phyloP scores from a whole-genome alignment of 2,329 filamentous ascomycete species.

The Cladosporium sp. region DNA sequence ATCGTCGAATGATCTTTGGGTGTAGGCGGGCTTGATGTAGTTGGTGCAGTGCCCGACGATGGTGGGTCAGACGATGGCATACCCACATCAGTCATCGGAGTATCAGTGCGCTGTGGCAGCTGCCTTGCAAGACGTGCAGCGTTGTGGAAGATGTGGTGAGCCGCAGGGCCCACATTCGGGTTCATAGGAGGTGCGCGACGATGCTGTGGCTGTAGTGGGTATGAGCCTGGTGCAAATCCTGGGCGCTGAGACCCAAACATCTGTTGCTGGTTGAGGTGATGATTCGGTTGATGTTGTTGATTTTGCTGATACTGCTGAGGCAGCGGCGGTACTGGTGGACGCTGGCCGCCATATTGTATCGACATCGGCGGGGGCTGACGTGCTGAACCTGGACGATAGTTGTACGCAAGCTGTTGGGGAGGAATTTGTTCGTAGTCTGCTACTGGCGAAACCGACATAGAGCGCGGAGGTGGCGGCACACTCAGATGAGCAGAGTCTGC shows the following conservation, averaged over 20 bases:
- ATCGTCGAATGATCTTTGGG: conserved; percentile 36
- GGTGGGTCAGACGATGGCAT: conserved; percentile 42
- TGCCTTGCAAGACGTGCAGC: conserved; percentile 30
- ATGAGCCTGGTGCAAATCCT: background rate
- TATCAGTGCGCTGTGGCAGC: conserved; percentile 30
- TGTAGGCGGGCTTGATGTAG: conserved; percentile 36
- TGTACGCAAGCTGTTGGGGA: conserved; percentile 19
- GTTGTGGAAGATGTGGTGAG: conserved; percentile 32
- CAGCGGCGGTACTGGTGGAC: conserved; percentile 13
- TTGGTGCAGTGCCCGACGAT: conserved; percentile 37
- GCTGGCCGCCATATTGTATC: conserved; percentile 20
- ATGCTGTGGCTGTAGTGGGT: conserved; percentile 11
- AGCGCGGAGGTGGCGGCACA: conserved; percentile 23
- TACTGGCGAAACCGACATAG: conserved; percentile 23
- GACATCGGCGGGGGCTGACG: conserved; percentile 18
- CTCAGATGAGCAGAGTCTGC: conserved; percentile 21
- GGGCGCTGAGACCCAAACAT: conserved; percentile 18
- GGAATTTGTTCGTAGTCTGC: conserved; percentile 21
- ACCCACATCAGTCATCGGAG: conserved; percentile 36
- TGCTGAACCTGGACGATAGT: conserved; percentile 24
- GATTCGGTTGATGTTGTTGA: conserved; percentile 15
- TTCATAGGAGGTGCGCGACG: conserved; percentile 23
- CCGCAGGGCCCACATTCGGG: conserved; percentile 23
- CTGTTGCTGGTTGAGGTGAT: conserved; percentile 18
- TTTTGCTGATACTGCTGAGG: conserved; percentile 14